These are phyloP conservation scores for Camellia oleifera DNA, from an alignment of 179 eudicot genomes.

Conservation along the genomic window DNA sequence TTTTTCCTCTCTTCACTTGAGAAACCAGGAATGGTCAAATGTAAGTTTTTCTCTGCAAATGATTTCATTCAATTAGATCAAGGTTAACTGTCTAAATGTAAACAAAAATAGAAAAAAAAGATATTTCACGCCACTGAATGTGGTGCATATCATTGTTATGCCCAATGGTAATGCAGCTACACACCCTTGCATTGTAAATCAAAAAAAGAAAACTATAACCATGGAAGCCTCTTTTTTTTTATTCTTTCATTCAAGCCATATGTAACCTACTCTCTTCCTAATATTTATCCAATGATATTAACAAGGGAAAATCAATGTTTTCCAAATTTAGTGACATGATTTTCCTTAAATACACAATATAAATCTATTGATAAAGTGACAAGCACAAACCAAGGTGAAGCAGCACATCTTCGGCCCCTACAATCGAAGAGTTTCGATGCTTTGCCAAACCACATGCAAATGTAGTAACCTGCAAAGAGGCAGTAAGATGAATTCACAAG, in stretches of 20 bases:
- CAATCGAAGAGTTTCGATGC: slow-evolving; percentile 86
- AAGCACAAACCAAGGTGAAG: slow-evolving; percentile 76
- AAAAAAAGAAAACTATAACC: background rate
- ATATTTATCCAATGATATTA: background rate
- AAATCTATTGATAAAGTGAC: background rate
- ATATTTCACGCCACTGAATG: slow-evolving; percentile 8
- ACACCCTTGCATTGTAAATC: background rate
- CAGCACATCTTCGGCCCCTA: slow-evolving; percentile 89
- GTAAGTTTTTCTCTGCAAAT: slow-evolving; percentile 77
- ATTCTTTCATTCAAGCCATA: background rate
- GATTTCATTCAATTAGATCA: slow-evolving; percentile 19
- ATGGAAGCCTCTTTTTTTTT: background rate
- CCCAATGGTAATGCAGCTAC: background rate
- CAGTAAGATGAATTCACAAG: slow-evolving; percentile 5
- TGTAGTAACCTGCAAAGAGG: slow-evolving; percentile 69
- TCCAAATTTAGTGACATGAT: background rate
- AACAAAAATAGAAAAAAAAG: background rate
- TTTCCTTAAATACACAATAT: background rate
- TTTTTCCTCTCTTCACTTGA: slow-evolving; percentile 70
- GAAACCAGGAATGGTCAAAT: slow-evolving; percentile 72
- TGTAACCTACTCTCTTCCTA: background rate
- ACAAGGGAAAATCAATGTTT: background rate
- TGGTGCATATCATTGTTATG: background rate
- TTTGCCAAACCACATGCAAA: slow-evolving; percentile 92
- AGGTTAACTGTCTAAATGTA: background rate